These are phyloP conservation scores for Podila epicladia DNA, from an alignment of 192 early-diverging fungal genomes.

Conservation along the genomic window DNA sequence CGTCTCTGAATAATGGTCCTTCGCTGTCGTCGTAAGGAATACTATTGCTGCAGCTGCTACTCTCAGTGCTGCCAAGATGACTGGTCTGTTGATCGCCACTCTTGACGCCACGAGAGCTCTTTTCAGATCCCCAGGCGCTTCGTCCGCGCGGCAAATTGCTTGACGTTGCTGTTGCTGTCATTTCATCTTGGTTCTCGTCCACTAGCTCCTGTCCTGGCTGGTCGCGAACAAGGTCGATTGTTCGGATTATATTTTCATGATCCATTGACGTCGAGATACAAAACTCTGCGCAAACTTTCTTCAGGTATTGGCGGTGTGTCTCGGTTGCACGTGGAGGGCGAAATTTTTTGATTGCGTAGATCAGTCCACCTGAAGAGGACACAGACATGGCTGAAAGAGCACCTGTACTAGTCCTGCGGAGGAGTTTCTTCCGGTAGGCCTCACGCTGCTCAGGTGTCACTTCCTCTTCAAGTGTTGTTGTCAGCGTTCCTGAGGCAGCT, in stretches of 20 bases:
- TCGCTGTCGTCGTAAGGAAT: not conserved
- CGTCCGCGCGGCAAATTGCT: not conserved
- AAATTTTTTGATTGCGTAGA: conserved; percentile 77
- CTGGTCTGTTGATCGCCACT: too few species aligned
- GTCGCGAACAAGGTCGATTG: conserved; percentile 94
- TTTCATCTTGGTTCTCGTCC: conserved; percentile 57
- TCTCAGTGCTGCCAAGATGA: too few species aligned
- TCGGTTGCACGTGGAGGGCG: conserved; percentile 76
- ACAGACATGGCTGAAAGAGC: not conserved
- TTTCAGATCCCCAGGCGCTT: not conserved
- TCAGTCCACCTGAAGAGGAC: conserved; percentile 49
- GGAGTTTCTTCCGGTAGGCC: conserved; percentile 26
- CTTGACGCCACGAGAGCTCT: not conserved
- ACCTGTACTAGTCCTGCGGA: conserved; percentile 20
- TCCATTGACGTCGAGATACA: conserved; percentile 93
- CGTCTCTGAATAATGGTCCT: not conserved
- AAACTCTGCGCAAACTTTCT: conserved; percentile 94
- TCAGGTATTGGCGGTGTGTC: conserved; percentile 91
- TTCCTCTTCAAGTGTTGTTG: conserved; percentile 34
- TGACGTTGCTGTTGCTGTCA: not conserved
- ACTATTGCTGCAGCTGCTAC: too few species aligned
- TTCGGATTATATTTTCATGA: conserved; percentile 90
- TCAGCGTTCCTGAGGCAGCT: conserved; percentile 17
- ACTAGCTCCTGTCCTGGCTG: conserved; percentile 78
- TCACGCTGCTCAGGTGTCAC: conserved; percentile 44